A percentile compares a stretch with the other conserved stretches of the same genome.
Conservation (phyloP, 306 rosid genomes). For the Vigna radiata region DNA sequence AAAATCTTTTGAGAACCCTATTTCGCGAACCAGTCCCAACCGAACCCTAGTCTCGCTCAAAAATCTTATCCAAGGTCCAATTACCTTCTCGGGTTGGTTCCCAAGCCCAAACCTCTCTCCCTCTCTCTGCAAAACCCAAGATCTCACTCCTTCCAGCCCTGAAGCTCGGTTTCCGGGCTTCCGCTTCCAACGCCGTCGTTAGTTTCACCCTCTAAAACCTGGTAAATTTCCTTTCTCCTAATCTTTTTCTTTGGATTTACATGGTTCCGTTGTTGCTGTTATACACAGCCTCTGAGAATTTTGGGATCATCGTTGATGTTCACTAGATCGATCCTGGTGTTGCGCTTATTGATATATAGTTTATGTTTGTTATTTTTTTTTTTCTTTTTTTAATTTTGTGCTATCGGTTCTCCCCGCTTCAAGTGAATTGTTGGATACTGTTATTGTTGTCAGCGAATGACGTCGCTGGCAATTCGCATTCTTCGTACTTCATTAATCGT, state of each 20-base stretch:
- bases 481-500: neutral
- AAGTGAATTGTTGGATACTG: no score
- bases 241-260: neutral
- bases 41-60: neutral
- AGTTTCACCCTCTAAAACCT: neutral
- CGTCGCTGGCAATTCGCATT: no score
- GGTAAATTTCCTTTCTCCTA: neutral
- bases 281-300: neutral
- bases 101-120: constrained; percentile 2
- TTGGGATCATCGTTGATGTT: neutral
- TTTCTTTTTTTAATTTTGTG: neutral
- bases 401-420: neutral
- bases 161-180: constrained; percentile 12
- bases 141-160: constrained; percentile 18
- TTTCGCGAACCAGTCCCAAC: neutral
- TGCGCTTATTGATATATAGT: neutral
- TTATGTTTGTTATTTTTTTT: neutral
- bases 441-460: no score
- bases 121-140: constrained; percentile 5
- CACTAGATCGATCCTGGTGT: neutral
- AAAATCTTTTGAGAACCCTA: neutral
- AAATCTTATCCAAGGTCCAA: constrained; percentile 11
- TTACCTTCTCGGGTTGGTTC: constrained; percentile 16
- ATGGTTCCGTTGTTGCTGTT: neutral
- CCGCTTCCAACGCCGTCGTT: constrained; percentile 8